Percentiles rank a stretch among this genome's conserved stretches.
Evolutionary conservation across 2,329 filamentous ascomycete genomes (phyloP).

Genomic region (Gnomoniopsis sp.): DNA sequence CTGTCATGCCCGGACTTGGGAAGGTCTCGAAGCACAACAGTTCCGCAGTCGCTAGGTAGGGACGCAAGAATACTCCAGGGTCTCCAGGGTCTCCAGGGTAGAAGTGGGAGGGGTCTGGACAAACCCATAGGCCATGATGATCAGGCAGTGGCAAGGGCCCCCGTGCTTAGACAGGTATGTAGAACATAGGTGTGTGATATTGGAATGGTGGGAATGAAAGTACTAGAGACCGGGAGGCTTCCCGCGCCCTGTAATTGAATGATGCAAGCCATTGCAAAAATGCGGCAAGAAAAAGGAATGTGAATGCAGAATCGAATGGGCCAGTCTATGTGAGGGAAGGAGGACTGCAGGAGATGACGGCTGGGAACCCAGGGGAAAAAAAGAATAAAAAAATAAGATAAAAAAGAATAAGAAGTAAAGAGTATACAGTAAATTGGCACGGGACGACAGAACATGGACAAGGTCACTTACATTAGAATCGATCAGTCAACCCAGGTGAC

Average conservation of each 20-base stretch:
- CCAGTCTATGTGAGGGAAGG: not conserved
- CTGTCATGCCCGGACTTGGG: not conserved
- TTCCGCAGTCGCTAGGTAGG: no score
- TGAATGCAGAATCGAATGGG: not conserved
- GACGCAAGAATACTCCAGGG: no score
- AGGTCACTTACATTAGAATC: slow-evolving; percentile 11
- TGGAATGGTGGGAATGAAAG: not conserved
- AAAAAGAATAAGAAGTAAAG: slow-evolving; percentile 3
- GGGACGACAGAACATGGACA: slow-evolving; percentile 16
- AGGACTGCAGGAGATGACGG: not conserved
- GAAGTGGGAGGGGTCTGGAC: slow-evolving; percentile 11
- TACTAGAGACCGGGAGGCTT: not conserved
- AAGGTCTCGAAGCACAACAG: no score
- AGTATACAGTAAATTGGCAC: slow-evolving; percentile 14
- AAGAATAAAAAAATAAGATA: slow-evolving; percentile 3
- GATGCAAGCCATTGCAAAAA: slow-evolving; percentile 9
- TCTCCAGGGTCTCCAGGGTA: not conserved
- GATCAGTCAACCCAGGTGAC: not conserved
- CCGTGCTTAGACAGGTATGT: not conserved
- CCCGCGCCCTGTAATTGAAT: not conserved
- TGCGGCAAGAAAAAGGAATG: slow-evolving; percentile 6
- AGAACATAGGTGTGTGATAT: not conserved
- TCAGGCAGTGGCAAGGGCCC: not conserved
- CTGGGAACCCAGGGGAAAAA: not conserved
- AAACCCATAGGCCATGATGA: not conserved